These are phyloP conservation scores for Salmacisia buchloeana DNA, from an alignment of 1,284 basidiomycete genomes.

Conservation along the genomic window DNA sequence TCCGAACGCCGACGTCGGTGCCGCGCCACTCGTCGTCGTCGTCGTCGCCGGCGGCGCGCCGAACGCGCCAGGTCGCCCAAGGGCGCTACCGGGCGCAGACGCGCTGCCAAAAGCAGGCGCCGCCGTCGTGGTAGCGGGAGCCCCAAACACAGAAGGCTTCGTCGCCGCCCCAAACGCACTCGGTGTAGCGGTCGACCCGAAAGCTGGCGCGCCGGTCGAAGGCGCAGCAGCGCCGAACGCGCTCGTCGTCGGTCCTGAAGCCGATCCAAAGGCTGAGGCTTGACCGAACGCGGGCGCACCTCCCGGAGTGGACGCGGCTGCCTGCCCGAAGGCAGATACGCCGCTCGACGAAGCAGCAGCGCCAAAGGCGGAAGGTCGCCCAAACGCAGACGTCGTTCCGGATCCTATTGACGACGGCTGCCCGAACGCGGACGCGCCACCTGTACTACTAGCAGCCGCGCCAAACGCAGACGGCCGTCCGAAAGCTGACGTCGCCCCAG, in stretches of 20 bases:
- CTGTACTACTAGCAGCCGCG: not conserved
- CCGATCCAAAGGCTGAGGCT: too few relatives aligned
- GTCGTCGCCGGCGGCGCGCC: not conserved
- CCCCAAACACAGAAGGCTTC: not conserved
- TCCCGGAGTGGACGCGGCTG: not conserved
- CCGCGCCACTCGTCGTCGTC: not conserved
- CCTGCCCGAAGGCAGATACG: not conserved
- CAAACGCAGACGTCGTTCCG: not conserved
- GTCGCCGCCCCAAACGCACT: not conserved
- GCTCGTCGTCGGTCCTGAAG: too few relatives aligned
- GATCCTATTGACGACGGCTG: not conserved
- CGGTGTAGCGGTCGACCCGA: not conserved
- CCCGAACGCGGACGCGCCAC: not conserved
- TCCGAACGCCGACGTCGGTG: not conserved
- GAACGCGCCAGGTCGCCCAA: not conserved
- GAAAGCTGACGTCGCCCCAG: not conserved
- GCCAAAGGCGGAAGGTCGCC: not conserved
- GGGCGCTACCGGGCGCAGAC: not conserved
- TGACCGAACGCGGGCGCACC: not conserved
- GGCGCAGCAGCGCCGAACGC: not conserved
- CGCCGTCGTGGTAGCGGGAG: not conserved
- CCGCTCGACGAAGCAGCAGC: not conserved
- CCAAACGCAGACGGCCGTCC: conserved; percentile 3
- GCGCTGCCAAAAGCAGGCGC: not conserved
- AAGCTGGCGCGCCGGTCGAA: not conserved